Percentiles rank a stretch among this genome's conserved stretches.
phyloP scores from a whole-genome alignment of 805 yeast species.

The Metschnikowia peoriensis region DNA sequence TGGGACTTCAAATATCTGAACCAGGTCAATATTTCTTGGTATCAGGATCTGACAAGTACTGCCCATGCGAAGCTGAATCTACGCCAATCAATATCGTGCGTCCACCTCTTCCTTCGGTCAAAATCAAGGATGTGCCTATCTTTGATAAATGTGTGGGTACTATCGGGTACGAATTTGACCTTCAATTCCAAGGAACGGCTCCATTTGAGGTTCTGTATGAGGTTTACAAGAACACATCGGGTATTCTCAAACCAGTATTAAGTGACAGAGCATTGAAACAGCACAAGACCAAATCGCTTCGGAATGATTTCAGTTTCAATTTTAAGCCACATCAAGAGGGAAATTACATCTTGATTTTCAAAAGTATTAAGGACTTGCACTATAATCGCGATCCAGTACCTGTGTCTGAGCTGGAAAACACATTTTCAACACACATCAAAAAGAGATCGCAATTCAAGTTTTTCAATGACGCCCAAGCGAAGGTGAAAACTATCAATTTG shows the following conservation, averaged over 20 bases:
- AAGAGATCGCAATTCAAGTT: slow-evolving; percentile 54
- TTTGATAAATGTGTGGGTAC: slow-evolving; percentile 90
- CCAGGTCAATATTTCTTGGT: slow-evolving; percentile 69
- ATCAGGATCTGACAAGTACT: slow-evolving; percentile 55
- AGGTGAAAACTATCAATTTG: slow-evolving; percentile 20
- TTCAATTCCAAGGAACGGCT: slow-evolving; percentile 70
- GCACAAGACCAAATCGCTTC: slow-evolving; percentile 21
- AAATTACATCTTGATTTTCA: slow-evolving; percentile 69
- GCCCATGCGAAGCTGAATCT: slow-evolving; percentile 59
- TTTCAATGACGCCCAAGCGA: slow-evolving; percentile 18
- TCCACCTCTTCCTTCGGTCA: slow-evolving; percentile 35
- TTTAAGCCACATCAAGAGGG: slow-evolving; percentile 84
- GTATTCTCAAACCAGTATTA: slow-evolving; percentile 30
- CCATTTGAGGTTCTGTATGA: slow-evolving; percentile 72
- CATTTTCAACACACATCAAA: slow-evolving; percentile 68
- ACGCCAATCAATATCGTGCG: slow-evolving; percentile 24
- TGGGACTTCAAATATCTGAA: slow-evolving; percentile 39
- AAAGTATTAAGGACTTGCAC: slow-evolving; percentile 55
- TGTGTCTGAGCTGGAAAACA: slow-evolving; percentile 39
- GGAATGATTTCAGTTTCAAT: slow-evolving; percentile 37
- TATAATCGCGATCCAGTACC: slow-evolving; percentile 48
- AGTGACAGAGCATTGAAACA: slow-evolving; percentile 28
- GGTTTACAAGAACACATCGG: slow-evolving; percentile 48
- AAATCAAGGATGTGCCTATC: slow-evolving; percentile 55
- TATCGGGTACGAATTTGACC: slow-evolving; percentile 69